Conservation (phyloP, 2,329 filamentous ascomycete genomes). For the Xylaria polymorpha region DNA sequence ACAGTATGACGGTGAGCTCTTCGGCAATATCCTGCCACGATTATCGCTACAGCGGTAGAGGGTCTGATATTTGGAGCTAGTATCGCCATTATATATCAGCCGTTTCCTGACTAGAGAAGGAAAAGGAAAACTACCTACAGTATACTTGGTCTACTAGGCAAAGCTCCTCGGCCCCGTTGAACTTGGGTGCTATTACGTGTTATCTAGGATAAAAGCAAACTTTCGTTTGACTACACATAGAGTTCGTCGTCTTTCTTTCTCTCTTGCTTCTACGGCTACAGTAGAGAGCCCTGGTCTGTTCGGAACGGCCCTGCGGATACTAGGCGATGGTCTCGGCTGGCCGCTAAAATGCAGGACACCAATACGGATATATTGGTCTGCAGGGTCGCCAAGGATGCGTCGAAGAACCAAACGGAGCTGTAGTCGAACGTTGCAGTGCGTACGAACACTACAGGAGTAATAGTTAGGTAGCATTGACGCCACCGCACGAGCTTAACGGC, state of each 20-base stretch:
- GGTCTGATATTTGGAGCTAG: conserved; percentile 14
- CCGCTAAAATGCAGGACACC: conserved; percentile 22
- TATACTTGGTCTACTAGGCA: not conserved
- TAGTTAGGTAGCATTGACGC: conserved; percentile 1
- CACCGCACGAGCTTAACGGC: conserved; percentile 4
- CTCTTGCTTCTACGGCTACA: not conserved
- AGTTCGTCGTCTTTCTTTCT: not conserved
- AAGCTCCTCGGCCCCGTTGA: not conserved
- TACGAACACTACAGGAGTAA: not conserved
- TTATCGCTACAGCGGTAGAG: not conserved
- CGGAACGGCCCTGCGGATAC: not conserved
- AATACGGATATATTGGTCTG: conserved; percentile 25
- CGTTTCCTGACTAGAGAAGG: not conserved
- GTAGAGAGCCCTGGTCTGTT: not conserved
- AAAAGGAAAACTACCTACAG: not conserved
- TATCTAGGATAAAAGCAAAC: not conserved
- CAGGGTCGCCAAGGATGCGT: conserved; percentile 18
- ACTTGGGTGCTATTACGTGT: not conserved
- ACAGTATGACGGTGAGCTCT: not conserved
- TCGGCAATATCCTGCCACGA: not conserved
- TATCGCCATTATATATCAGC: not conserved
- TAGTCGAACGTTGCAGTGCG: conserved; percentile 15
- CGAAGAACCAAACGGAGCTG: not conserved
- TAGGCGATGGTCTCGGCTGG: conserved; percentile 26
- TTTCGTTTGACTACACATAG: not conserved